Evolutionary conservation across 1,284 basidiomycete genomes (phyloP), one percentile per base, ranked within the genome.

Genomic region (Ustanciosporium gigantosporum): DNA sequence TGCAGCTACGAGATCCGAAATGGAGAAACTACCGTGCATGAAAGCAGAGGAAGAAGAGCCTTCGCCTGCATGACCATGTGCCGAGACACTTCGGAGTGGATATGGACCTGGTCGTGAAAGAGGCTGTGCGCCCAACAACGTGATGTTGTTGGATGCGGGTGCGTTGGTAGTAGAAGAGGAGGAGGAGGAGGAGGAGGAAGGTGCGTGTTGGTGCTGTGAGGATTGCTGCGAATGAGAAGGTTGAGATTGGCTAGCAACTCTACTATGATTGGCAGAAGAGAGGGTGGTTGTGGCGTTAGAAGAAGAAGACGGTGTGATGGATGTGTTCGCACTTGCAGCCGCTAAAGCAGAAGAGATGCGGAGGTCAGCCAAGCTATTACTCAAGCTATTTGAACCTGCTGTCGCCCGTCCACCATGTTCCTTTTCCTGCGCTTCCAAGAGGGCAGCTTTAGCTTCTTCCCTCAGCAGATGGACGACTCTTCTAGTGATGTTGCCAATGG

Each of bases 401-500:
- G 11, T 29, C 5, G 41, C 20, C 6, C 43, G 41, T 15, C 11
- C 25, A 3, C 36, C 31, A 3, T 40, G 25, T 35, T 53, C 60
- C 38, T 62, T 57, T 32, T 57, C 53, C 17, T 41, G 42, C n/a
- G 64, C 52, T 36, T 62, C 47, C 22, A 56, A 5, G 25, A 56
- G 14, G 31, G 60, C 67, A 3, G 69, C 71, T 21, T 65, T 62
- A 5, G 74, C 77, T 75, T 98, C 94, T 80, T 98, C 94, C 39
- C 91, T 84, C 56, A 97, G 87, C 71, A 95, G 88, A 74, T 92
- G 90, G 25, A 95, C 82, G 29, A 96, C 86, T 68, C 91, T 88
- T 25, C 92, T 85, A 36, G 94, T 88, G 24, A 92, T 94, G 77
- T 96, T 97, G 13, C 91, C 91, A 31, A 95, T 88, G 34, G 91